Evolutionary conservation across 768 basidiomycete genomes (phyloP).

Genomic region (Paxillus rubicundulus): DNA sequence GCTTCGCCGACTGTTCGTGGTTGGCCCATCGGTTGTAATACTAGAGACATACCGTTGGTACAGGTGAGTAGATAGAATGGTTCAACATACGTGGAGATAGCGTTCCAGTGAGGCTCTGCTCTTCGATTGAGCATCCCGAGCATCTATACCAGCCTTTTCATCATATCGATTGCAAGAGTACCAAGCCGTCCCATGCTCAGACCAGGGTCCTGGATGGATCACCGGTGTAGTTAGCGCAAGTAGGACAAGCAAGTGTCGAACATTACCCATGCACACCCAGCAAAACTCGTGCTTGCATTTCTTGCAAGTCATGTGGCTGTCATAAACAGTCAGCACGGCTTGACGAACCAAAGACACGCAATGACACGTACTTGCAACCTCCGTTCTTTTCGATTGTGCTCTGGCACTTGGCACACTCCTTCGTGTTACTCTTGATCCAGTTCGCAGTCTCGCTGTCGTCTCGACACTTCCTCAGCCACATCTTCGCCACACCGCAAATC

Average conservation of each 20-base stretch:
- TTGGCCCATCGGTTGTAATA: conserved; percentile 99
- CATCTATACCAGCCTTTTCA: conserved; percentile 83
- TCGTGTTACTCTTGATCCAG: conserved; percentile 99
- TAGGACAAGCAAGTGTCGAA: conserved; percentile 18
- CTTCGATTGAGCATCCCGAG: conserved; percentile 87
- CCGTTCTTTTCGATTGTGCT: conserved; percentile 99
- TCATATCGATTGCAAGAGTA: conserved; percentile 98
- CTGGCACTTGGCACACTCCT: conserved; percentile 94
- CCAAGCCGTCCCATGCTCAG: conserved; percentile 95
- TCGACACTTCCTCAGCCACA: conserved; percentile 96
- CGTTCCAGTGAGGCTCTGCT: conserved; percentile 90
- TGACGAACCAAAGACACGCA: conserved; percentile 70
- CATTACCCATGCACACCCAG: conserved; percentile 96
- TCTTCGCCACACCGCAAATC: conserved; percentile 80
- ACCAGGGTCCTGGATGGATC: conserved; percentile 76
- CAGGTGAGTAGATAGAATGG: not conserved
- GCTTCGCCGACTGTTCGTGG: conserved; percentile 98
- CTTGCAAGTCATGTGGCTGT: conserved; percentile 99
- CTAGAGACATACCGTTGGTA: conserved; percentile 38
- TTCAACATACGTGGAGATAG: conserved; percentile 82
- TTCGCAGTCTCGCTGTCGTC: conserved; percentile 99
- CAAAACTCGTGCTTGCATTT: conserved; percentile 99
- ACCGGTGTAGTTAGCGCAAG: conserved; percentile 10
- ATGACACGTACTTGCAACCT: conserved; percentile 89
- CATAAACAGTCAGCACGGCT: conserved; percentile 10